Evolutionary conservation across 768 basidiomycete genomes (phyloP).

Genomic region (Kockovaella imperatae): DNA sequence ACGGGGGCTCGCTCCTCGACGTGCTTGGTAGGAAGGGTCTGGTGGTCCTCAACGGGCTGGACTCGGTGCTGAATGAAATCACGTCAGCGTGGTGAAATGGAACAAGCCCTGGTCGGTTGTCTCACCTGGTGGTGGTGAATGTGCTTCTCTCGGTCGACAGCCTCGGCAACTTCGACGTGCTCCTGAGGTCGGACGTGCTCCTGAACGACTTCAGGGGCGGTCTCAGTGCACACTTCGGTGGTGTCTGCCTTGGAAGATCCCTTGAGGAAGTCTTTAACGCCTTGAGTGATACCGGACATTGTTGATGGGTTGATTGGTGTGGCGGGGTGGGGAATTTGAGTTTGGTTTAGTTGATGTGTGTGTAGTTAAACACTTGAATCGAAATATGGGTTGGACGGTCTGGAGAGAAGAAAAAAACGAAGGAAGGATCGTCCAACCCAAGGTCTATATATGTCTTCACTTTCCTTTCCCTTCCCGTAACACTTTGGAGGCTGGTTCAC

Average conservation of each 20-base stretch:
- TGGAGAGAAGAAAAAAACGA: conserved; percentile 1
- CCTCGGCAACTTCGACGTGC: conserved; percentile 40
- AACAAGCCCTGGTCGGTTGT: background rate
- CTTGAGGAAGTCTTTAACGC: conserved; percentile 38
- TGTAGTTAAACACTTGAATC: too few relatives aligned
- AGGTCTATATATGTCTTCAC: too few relatives aligned
- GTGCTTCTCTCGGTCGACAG: conserved; percentile 45
- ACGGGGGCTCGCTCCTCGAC: conserved; percentile 34
- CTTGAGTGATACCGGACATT: conserved; percentile 25
- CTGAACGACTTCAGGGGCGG: conserved; percentile 43
- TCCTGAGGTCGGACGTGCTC: conserved; percentile 39
- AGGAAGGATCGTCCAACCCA: too few relatives aligned
- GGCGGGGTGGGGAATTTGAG: conserved; percentile 9
- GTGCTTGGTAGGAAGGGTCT: conserved; percentile 39
- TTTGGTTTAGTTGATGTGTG: conserved; percentile 5
- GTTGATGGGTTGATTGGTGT: conserved; percentile 6
- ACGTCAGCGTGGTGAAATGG: background rate
- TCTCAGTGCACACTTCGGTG: conserved; percentile 44
- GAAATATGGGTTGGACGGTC: background rate
- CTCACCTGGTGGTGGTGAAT: conserved; percentile 40
- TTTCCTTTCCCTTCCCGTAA: too few relatives aligned
- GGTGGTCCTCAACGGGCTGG: conserved; percentile 42
- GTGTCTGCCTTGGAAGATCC: conserved; percentile 36
- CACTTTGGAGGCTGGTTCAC: too few relatives aligned
- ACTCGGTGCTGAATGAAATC: conserved; percentile 40